Percentiles rank a stretch among this genome's conserved stretches.
phyloP scores from a whole-genome alignment of 148 eudicot species.

The Salicornia ramosissima region DNA sequence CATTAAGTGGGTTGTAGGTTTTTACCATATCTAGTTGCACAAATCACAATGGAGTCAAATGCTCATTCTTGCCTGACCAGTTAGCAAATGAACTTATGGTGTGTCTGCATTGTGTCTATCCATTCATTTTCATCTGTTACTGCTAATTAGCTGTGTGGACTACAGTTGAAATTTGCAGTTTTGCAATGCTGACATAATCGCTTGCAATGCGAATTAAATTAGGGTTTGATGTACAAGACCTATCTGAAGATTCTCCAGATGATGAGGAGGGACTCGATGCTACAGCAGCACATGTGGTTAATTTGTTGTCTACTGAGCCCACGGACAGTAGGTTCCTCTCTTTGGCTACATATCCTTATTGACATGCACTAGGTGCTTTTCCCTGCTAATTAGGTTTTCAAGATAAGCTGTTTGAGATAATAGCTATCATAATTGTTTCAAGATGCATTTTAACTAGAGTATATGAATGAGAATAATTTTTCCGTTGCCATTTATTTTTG shows the following conservation, averaged over 20 bases:
- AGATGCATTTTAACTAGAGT: not conserved
- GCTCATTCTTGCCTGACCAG: not conserved
- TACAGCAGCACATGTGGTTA: constrained; percentile 83
- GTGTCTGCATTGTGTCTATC: not conserved
- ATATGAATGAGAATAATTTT: not conserved
- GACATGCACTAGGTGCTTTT: not conserved
- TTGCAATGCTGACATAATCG: constrained; percentile 13
- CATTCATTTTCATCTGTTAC: not conserved
- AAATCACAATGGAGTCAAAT: not conserved
- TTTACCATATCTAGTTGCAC: constrained; percentile 2
- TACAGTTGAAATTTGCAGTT: constrained; percentile 15
- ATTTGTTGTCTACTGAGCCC: constrained; percentile 92
- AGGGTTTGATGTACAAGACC: constrained; percentile 95
- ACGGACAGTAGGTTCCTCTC: constrained; percentile 60
- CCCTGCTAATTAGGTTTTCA: not conserved
- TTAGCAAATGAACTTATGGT: not conserved
- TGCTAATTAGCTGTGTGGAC: not conserved
- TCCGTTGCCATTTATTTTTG: not conserved
- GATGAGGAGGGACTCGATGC: constrained; percentile 91
- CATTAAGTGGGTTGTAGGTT: not conserved
- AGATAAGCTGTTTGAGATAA: not conserved
- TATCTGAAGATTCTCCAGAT: constrained; percentile 68
- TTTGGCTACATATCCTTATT: not conserved
- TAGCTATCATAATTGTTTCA: not conserved
- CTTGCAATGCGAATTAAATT: constrained; percentile 13